phyloP scores from a whole-genome alignment of 2,329 filamentous ascomycete species.

The Stemphylium lycopersici region DNA sequence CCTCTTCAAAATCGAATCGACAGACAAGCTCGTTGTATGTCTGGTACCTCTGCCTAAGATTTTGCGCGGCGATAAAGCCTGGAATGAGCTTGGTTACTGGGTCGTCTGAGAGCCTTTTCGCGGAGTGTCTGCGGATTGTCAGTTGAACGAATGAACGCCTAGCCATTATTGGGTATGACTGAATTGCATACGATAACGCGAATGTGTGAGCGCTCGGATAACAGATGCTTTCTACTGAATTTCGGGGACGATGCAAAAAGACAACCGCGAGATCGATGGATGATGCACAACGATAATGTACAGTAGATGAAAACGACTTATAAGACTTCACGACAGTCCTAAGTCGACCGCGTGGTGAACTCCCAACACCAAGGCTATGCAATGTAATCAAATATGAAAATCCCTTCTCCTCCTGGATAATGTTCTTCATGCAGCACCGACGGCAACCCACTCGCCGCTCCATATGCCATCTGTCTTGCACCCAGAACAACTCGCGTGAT shows the following conservation, averaged over 20 bases:
- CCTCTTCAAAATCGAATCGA: neutral
- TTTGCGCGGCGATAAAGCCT: neutral
- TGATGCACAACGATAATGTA: neutral
- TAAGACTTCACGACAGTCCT: neutral
- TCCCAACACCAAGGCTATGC: neutral
- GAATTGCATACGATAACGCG: neutral
- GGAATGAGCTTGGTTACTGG: neutral
- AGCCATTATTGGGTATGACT: no score
- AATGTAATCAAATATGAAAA: neutral
- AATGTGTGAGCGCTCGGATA: neutral
- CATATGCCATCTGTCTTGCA: slow-evolving; percentile 34
- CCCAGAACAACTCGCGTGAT: slow-evolving; percentile 31
- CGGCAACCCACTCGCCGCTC: slow-evolving; percentile 58
- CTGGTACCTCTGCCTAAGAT: neutral
- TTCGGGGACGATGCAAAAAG: neutral
- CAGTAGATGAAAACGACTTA: slow-evolving; percentile 1
- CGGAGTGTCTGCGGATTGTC: neutral
- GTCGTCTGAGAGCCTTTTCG: neutral
- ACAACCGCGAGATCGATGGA: neutral
- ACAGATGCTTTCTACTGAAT: neutral
- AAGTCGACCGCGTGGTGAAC: neutral
- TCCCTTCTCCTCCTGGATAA: neutral
- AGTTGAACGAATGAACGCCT: neutral
- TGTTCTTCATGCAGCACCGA: slow-evolving; percentile 5
- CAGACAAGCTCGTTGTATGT: neutral